Evolutionary conservation across 2,329 filamentous ascomycete genomes (phyloP).

Genomic region (Pseudogymnoascus sp.): DNA sequence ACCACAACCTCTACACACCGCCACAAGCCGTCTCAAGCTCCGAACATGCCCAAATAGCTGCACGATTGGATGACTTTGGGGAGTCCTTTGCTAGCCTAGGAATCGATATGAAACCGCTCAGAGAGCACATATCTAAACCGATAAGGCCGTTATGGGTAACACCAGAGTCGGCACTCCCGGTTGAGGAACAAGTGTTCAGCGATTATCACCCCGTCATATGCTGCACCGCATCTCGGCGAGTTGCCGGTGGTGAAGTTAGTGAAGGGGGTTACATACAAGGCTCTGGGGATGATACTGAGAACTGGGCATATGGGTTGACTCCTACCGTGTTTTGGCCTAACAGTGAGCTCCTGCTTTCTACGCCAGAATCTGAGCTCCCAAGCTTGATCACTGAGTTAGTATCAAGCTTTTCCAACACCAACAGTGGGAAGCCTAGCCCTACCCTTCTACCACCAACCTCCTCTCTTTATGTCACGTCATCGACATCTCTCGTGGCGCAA

Average conservation of each 20-base stretch:
- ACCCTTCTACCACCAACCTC: slow-evolving; percentile 19
- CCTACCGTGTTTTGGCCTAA: slow-evolving; percentile 73
- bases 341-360: slow-evolving; percentile 47
- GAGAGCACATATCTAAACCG: slow-evolving; percentile 55
- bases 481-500: slow-evolving; percentile 12
- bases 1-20: slow-evolving; percentile 56
- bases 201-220: slow-evolving; percentile 68
- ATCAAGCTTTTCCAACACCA: slow-evolving; percentile 11
- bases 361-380: slow-evolving; percentile 57
- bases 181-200: slow-evolving; percentile 36
- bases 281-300: slow-evolving; percentile 89
- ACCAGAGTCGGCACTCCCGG: slow-evolving; percentile 48
- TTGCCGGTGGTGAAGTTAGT: slow-evolving; percentile 58
- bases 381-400: slow-evolving; percentile 41
- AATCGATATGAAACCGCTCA: slow-evolving; percentile 53
- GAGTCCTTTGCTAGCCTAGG: slow-evolving; percentile 45
- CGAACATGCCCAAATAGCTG: slow-evolving; percentile 71
- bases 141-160: slow-evolving; percentile 75
- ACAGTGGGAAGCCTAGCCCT: neutral
- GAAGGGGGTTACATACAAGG: slow-evolving; percentile 83
- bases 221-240: slow-evolving; percentile 72
- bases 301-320: slow-evolving; percentile 78
- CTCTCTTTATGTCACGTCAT: slow-evolving; percentile 19
- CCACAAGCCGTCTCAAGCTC: slow-evolving; percentile 63
- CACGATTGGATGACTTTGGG: slow-evolving; percentile 36